These are phyloP conservation scores for Solanum okadae DNA, from an alignment of 257 asterid species.

Conservation along the genomic window DNA sequence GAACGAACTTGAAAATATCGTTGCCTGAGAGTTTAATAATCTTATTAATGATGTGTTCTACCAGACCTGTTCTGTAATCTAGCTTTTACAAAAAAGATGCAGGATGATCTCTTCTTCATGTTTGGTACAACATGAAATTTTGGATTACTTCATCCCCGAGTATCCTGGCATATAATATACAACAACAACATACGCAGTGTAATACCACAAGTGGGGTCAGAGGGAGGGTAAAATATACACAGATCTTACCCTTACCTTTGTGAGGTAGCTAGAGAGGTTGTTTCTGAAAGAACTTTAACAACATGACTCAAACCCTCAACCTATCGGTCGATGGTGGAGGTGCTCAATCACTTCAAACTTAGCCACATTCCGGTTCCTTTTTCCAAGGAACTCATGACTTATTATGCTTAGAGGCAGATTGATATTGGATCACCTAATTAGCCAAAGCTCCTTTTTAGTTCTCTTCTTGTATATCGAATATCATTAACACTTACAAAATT, in stretches of 20 bases:
- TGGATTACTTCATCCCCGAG: background rate
- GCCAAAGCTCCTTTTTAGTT: background rate
- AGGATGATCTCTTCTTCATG: background rate
- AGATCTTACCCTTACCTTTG: background rate
- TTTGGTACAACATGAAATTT: background rate
- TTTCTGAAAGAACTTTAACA: background rate
- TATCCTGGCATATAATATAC: background rate
- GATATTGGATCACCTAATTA: background rate
- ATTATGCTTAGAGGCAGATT: background rate
- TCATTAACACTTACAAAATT: background rate
- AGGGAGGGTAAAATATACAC: too few species aligned
- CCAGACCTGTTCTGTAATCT: too few species aligned
- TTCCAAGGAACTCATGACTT: background rate
- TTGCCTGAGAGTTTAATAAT: background rate
- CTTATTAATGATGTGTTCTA: background rate
- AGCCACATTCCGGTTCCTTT: background rate
- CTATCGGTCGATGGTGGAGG: background rate
- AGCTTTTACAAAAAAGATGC: too few species aligned
- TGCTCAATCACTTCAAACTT: background rate
- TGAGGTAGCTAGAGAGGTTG: background rate
- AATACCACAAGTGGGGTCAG: background rate
- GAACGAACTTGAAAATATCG: background rate
- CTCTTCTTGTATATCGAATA: background rate
- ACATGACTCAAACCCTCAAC: background rate
- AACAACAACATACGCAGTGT: too few species aligned